Evolutionary conservation across 2,329 filamentous ascomycete species (phyloP).

Genomic region (Camptophora hylomeconis): DNA sequence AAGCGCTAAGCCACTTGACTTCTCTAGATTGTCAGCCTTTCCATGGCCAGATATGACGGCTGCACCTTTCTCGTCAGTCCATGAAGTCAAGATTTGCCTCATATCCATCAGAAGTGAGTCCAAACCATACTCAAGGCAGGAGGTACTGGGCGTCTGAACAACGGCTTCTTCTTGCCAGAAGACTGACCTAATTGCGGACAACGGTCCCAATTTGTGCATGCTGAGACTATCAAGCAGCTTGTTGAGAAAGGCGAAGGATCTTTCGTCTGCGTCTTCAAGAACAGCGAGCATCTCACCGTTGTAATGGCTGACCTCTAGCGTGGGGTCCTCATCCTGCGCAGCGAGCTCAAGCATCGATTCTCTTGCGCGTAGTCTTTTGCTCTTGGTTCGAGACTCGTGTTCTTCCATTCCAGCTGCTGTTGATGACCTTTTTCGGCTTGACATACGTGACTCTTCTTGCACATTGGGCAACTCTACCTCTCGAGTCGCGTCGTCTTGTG

Average conservation of each 20-base stretch:
- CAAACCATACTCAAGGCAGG: no score
- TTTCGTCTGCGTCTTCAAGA: constrained; percentile 43
- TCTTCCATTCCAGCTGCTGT: constrained; percentile 48
- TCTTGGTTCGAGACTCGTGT: constrained; percentile 42
- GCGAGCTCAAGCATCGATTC: constrained; percentile 40
- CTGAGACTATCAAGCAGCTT: constrained; percentile 40
- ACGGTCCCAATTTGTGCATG: constrained; percentile 21
- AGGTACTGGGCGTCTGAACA: no score
- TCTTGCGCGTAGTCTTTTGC: constrained; percentile 47
- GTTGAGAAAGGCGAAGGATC: constrained; percentile 41
- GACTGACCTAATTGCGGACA: no score
- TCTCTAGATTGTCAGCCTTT: constrained; percentile 33
- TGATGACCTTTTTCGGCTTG: constrained; percentile 46
- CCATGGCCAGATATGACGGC: constrained; percentile 36
- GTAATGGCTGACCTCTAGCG: constrained; percentile 40
- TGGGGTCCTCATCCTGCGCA: constrained; percentile 32
- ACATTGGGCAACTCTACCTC: constrained; percentile 19
- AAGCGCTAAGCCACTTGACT: constrained; percentile 37
- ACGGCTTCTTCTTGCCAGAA: no score
- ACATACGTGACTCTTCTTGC: constrained; percentile 22
- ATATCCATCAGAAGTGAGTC: no score
- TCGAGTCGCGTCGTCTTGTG: background rate
- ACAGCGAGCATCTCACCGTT: constrained; percentile 42
- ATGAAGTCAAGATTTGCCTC: constrained; percentile 27
- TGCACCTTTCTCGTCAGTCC: constrained; percentile 33